Conservation (phyloP, 495 filamentous ascomycete genomes). For the Lentithecium fluviatile region DNA sequence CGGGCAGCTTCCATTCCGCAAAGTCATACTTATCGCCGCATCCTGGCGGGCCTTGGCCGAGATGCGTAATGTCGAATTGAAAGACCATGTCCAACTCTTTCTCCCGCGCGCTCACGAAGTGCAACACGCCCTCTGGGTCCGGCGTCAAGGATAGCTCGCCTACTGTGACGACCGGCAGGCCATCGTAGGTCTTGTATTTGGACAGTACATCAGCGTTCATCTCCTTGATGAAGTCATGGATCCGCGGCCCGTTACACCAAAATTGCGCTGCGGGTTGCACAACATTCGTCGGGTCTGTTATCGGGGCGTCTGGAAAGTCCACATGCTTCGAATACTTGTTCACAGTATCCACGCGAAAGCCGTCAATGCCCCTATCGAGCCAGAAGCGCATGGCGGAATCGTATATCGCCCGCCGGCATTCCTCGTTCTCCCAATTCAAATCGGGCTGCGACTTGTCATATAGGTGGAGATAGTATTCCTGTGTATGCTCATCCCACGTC, state of each 20-base stretch:
- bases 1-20: constrained; percentile 19
- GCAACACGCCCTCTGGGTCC: constrained; percentile 31
- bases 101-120: constrained; percentile 26
- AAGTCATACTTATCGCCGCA: constrained; percentile 27
- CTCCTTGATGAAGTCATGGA: constrained; percentile 42
- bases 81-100: constrained; percentile 42
- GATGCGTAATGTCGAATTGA: constrained; percentile 41
- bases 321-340: constrained; percentile 40
- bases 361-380: constrained; percentile 41
- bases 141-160: constrained; percentile 37
- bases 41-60: constrained; percentile 21
- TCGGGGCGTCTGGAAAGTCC: constrained; percentile 38
- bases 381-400: constrained; percentile 40
- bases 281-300: constrained; percentile 26
- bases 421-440: constrained; percentile 43
- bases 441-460: constrained; percentile 42
- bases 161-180: constrained; percentile 31
- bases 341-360: constrained; percentile 43
- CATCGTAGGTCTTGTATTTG: constrained; percentile 31
- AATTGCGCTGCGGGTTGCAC: constrained; percentile 29
- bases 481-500: constrained; percentile 41
- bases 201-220: constrained; percentile 34
- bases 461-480: constrained; percentile 45
- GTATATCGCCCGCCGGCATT: constrained; percentile 36
- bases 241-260: constrained; percentile 40